Base-by-base conservation (phyloP, 441 rosid genomes). In the Manihot esculenta region DNA sequence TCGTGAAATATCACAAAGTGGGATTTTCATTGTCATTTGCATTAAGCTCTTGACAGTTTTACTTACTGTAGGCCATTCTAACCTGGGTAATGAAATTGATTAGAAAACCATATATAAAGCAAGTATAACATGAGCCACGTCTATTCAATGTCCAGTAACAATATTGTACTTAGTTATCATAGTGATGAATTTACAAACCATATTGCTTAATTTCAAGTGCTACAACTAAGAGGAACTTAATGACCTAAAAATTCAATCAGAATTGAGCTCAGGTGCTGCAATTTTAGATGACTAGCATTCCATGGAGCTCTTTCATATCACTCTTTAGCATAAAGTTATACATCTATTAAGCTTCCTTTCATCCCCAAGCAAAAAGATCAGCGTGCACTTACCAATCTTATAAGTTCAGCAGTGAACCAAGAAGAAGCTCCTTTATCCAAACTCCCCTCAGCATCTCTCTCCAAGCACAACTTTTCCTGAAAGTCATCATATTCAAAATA, bases 381-480 rank as follows among this genome's bases (percentile, higher is more conserved):
- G 50, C 1, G 66, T 70, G 71, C 9, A 7, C 89, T 59, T 82
- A 93, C 97, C 90, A 91, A 68, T 33, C 81, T 83, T 59, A 95
- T 73, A 55, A 91, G 87, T 49, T 74, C 81, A n/a, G 89, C 95
- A 9, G 84, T 71, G 58, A 74, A 56, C 97, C 96, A 93, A 71
- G 35, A 48, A 54, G 85, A 74, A 76, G 66, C 79, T 74, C 74
- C 84, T 67, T 80, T 68, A 38, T 78, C 87, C 57, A 69, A 64
- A 14, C 64, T 72, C 71, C 23, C 72, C 38, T 66, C 65, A 7
- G 10, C 55, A 30, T 69, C 74, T 27, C 64, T 72, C 64, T 73
- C 78, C 45, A 24, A 54, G 49, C 56, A 62, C 70, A 56, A 66
- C 64, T 63, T 84, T 59, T 78, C 85, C 97, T 94, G 80, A 23